phyloP scores from a whole-genome alignment of 2,329 filamentous ascomycete species.

The Fusarium caatingaense region DNA sequence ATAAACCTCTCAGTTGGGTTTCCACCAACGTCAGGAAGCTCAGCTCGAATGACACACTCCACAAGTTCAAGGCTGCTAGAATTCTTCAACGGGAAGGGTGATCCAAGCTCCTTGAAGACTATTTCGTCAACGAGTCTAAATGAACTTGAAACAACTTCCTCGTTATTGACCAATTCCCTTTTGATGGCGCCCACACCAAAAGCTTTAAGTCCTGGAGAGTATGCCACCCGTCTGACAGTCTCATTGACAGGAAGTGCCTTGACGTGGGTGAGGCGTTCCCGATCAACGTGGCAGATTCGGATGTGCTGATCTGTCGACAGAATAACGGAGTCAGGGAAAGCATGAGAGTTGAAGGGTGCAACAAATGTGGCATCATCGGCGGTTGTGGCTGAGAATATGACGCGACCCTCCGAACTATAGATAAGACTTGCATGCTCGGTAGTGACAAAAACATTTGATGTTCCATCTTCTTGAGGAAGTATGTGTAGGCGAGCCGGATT shows the following conservation, averaged over 20 bases:
- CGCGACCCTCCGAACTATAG: constrained; percentile 86
- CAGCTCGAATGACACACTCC: constrained; percentile 83
- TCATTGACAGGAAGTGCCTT: constrained; percentile 81
- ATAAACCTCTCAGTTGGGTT: constrained; percentile 80
- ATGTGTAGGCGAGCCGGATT: constrained; percentile 85
- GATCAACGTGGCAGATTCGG: constrained; percentile 84
- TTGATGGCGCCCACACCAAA: constrained; percentile 91
- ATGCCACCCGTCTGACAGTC: constrained; percentile 87
- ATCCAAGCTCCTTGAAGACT: constrained; percentile 79
- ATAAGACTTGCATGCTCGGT: constrained; percentile 96
- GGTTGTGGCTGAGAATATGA: constrained; percentile 93
- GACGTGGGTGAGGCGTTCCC: constrained; percentile 87
- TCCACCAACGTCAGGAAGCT: constrained; percentile 70
- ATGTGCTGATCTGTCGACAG: constrained; percentile 82
- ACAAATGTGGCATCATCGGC: constrained; percentile 86
- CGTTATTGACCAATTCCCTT: constrained; percentile 74
- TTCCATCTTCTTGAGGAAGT: constrained; percentile 73
- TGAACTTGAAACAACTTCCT: constrained; percentile 81
- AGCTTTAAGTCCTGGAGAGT: constrained; percentile 80
- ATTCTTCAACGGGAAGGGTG: constrained; percentile 71
- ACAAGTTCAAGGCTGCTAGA: constrained; percentile 74
- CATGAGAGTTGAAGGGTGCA: constrained; percentile 83
- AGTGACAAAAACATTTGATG: constrained; percentile 88
- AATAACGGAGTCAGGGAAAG: constrained; percentile 83
- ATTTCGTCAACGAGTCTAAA: constrained; percentile 93